Evolutionary conservation across 2,329 filamentous ascomycete species (phyloP).

Genomic region (Aureobasidium sp.): DNA sequence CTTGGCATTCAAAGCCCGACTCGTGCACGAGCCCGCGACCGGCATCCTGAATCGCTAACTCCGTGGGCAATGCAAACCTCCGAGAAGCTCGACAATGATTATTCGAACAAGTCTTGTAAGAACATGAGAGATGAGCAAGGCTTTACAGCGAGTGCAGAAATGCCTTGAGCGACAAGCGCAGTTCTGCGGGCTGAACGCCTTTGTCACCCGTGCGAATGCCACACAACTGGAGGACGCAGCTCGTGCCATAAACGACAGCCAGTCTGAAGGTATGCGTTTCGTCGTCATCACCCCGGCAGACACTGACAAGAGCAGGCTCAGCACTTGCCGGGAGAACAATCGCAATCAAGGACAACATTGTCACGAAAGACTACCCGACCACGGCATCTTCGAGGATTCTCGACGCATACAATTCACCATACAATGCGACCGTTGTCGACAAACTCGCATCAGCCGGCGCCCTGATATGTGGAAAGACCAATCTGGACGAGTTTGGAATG

Average conservation of each 20-base stretch:
- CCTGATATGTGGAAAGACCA: slow-evolving; percentile 69
- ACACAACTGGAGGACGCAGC: slow-evolving; percentile 1
- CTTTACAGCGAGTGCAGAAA: slow-evolving; percentile 2
- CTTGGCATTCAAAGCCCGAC: background rate
- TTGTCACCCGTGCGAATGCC: slow-evolving; percentile 14
- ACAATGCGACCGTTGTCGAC: slow-evolving; percentile 72
- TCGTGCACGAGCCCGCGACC: background rate
- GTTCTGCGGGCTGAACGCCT: slow-evolving; percentile 12
- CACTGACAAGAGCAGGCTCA: background rate
- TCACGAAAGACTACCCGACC: slow-evolving; percentile 46
- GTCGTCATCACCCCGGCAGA: background rate
- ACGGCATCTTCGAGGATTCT: slow-evolving; percentile 79
- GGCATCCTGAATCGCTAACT: background rate
- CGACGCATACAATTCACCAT: slow-evolving; percentile 61
- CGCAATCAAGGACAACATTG: slow-evolving; percentile 48
- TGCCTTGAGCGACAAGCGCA: slow-evolving; percentile 13
- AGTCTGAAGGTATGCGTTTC: background rate
- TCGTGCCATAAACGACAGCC: background rate
- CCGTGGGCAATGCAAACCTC: background rate
- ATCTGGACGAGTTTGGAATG: slow-evolving; percentile 96
- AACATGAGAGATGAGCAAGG: slow-evolving; percentile 15
- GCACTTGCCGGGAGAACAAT: slow-evolving; percentile 32
- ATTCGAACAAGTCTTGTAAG: background rate
- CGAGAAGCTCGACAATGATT: background rate
- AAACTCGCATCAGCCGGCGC: slow-evolving; percentile 59